Conservation (phyloP, 2,329 filamentous ascomycete species). For the Claviceps arundinis region DNA sequence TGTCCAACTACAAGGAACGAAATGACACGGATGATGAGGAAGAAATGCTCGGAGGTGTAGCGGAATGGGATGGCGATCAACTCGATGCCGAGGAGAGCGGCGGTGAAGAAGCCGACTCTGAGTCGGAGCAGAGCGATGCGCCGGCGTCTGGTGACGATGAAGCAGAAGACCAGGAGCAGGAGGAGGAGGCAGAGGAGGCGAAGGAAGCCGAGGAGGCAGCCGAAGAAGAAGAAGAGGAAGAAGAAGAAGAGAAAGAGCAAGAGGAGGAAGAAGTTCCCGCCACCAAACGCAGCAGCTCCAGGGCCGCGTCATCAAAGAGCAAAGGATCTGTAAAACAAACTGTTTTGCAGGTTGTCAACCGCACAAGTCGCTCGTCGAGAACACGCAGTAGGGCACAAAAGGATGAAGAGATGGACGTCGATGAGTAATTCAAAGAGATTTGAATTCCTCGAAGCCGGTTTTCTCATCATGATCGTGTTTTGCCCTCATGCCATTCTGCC, state of each 20-base stretch:
- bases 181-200: constrained; percentile 9
- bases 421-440: constrained; percentile 14
- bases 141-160: constrained; percentile 9
- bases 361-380: constrained; percentile 13
- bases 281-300: constrained; percentile 15
- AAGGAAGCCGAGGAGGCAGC: constrained; percentile 8
- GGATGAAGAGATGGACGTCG: constrained; percentile 22
- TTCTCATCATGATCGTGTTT: not conserved
- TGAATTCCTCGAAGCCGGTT: not conserved
- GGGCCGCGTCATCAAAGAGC: constrained; percentile 10
- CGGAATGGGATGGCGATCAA: constrained; percentile 40
- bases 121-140: constrained; percentile 3
- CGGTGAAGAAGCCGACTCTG: constrained; percentile 8
- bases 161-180: not conserved
- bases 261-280: constrained; percentile 9
- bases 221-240: constrained; percentile 1
- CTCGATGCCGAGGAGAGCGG: constrained; percentile 18
- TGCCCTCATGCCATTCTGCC: not conserved
- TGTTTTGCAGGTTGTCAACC: constrained; percentile 10
- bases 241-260: constrained; percentile 3
- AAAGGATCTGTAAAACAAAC: constrained; percentile 14
- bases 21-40: constrained; percentile 45
- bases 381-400: constrained; percentile 13
- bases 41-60: constrained; percentile 48
- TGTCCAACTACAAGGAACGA: constrained; percentile 40